These are phyloP conservation scores for Fabrea salina DNA, from an alignment of 169 alveolate genomes.

Conservation along the genomic window DNA sequence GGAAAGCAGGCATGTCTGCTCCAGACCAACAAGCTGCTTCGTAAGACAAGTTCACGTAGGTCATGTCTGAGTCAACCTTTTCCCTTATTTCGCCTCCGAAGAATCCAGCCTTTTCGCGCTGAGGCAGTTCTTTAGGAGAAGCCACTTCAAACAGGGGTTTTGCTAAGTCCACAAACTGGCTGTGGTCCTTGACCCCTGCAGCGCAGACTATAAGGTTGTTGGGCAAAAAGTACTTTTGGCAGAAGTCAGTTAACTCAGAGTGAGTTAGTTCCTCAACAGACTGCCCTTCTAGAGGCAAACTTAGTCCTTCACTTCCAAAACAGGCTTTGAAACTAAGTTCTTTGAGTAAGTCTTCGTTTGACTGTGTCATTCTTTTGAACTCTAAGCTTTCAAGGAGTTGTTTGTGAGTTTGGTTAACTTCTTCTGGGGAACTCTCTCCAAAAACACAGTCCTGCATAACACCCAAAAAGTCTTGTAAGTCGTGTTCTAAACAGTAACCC, in stretches of 20 bases:
- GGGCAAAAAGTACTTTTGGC: constrained; percentile 26
- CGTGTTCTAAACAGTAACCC: constrained; percentile 30
- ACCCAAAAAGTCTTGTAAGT: constrained; percentile 17
- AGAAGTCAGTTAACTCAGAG: constrained; percentile 13
- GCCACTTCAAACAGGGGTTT: not conserved
- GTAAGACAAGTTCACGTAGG: not conserved
- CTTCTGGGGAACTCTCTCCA: constrained; percentile 25
- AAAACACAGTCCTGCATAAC: constrained; percentile 13
- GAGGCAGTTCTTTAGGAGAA: not conserved
- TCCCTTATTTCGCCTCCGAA: constrained; percentile 19
- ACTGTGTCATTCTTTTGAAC: not conserved
- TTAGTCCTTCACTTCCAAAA: constrained; percentile 25
- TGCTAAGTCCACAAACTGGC: constrained; percentile 35
- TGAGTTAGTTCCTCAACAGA: not conserved
- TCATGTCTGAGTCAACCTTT: not conserved
- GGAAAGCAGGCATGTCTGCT: constrained; percentile 16
- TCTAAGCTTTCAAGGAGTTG: constrained; percentile 17
- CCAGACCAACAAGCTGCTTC: constrained; percentile 27
- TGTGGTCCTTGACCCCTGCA: constrained; percentile 37
- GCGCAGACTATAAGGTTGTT: constrained; percentile 34
- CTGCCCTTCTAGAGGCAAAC: constrained; percentile 35
- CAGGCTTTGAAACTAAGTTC: constrained; percentile 11
- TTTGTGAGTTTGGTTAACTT: constrained; percentile 16
- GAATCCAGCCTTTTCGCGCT: not conserved
- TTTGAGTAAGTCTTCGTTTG: not conserved